Evolutionary conservation across 257 asterid genomes (phyloP).

Genomic region (Ajuga chamaepitys): DNA sequence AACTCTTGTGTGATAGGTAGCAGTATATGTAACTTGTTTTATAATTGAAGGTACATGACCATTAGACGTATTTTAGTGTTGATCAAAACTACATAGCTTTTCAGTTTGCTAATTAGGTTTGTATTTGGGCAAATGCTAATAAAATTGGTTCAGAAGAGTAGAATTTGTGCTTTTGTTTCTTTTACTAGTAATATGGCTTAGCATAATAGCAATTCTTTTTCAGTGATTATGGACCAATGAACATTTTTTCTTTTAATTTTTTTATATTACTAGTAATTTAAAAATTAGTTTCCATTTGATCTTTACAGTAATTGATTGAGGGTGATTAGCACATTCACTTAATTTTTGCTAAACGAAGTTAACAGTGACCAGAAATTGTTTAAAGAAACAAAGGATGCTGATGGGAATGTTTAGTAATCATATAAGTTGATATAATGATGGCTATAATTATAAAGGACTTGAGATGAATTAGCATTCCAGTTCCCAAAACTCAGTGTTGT

Average conservation of each 20-base stretch:
- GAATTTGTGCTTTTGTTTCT: neutral
- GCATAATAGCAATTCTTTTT: neutral
- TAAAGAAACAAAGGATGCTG: conserved; percentile 5
- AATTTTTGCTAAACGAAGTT: neutral
- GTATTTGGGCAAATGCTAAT: neutral
- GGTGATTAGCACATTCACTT: neutral
- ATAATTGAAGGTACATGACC: no score
- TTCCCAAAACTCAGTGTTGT: no score
- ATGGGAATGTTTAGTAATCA: neutral
- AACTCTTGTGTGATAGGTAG: no score
- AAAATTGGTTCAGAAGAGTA: neutral
- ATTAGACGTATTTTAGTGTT: neutral
- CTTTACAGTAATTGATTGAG: neutral
- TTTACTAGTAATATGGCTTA: neutral
- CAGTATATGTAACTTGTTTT: no score
- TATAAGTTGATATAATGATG: neutral
- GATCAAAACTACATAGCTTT: neutral
- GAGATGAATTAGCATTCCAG: no score
- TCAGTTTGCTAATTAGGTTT: neutral
- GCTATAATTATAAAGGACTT: neutral
- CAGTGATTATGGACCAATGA: neutral
- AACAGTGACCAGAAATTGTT: neutral
- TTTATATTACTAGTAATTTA: neutral
- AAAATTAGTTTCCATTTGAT: conserved; percentile 9
- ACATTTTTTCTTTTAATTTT: neutral